Evolutionary conservation across 1,139 yeast species (phyloP), one percentile per base, ranked within the genome.

Genomic region (Eremothecium sinecaudum): DNA sequence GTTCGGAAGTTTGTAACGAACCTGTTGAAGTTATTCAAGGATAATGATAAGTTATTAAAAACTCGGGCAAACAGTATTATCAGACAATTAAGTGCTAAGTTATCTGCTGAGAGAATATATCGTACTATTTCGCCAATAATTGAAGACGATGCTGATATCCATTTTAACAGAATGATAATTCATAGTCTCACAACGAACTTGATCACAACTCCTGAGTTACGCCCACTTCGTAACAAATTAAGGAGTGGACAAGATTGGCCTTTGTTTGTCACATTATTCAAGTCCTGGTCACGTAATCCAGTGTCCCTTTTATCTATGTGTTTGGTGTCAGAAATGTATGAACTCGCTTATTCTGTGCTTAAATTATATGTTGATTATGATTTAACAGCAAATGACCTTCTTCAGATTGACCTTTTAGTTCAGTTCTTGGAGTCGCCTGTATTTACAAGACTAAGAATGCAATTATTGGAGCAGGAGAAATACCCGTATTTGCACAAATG

Each of bases 231-330:
- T 34, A 75, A 73, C 42, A 73, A 81, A 49, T 63, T 90, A 33
- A 75, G 77, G 38, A 61, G 62, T 35, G 56, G 59, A 24, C 81
- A 77, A 31, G 94, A 86, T 38, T 76, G 80, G 66, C 59, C 68
- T 19, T 65, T 87, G 34, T 92, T 92, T 56, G 71, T 82, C 12
- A 67, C 79, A 0, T 64, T 92, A 36, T 92, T 90, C 60, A 77
- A 73, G 50, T 78, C 94, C 38, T 92, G 98, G 98, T 79, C 94
- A 47, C 81, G 81, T 45, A 87, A 86, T 53, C 77, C 94, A 0
- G 86, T 94, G 1, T 90, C 96, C 17, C 84, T 90, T 0, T 64
- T 92, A 28, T 78, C 94, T 0, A 65, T 92, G 22, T 87, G 97
- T 49, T 65, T 92, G 29, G 64, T 90, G 18, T 82, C 97, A 0